Evolutionary conservation across 306 rosid genomes (phyloP).

Genomic region (Hippophae gyantsensis): DNA sequence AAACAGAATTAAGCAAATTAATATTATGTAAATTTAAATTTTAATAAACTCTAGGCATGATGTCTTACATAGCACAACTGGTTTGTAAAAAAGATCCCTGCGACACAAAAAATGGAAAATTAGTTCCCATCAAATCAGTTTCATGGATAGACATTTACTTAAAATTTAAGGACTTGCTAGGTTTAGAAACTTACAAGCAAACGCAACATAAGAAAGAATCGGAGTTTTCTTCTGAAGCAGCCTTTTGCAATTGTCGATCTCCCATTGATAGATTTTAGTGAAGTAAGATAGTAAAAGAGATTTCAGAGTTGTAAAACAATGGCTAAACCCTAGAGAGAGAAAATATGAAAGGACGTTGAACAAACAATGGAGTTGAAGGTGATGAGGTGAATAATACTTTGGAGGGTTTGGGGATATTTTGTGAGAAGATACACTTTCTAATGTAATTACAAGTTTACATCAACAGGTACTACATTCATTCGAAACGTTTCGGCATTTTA

Average conservation of each 20-base stretch:
- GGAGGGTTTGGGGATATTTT: too few relatives aligned
- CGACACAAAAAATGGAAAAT: slow-evolving; percentile 2
- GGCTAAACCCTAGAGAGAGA: neutral
- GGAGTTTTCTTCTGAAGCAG: slow-evolving; percentile 32
- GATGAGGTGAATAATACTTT: too few relatives aligned
- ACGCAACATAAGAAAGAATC: slow-evolving; percentile 63
- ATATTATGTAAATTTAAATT: neutral
- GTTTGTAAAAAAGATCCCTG: slow-evolving; percentile 88
- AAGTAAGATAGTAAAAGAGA: neutral
- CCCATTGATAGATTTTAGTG: slow-evolving; percentile 5
- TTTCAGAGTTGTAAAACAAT: neutral
- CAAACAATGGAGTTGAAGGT: too few relatives aligned
- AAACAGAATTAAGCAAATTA: neutral
- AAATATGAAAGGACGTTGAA: neutral
- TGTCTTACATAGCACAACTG: slow-evolving; percentile 70
- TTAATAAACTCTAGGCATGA: neutral
- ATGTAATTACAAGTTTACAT: too few relatives aligned
- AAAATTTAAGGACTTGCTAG: neutral
- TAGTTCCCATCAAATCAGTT: neutral
- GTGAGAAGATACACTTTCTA: too few relatives aligned
- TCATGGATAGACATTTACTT: neutral
- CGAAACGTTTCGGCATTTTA: too few relatives aligned
- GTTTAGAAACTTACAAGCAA: slow-evolving; percentile 46
- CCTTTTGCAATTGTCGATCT: slow-evolving; percentile 12
- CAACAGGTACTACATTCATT: too few relatives aligned